These are phyloP conservation scores for Dunaliella salina DNA, from an alignment of 163 green algal genomes.

Conservation along the genomic window DNA sequence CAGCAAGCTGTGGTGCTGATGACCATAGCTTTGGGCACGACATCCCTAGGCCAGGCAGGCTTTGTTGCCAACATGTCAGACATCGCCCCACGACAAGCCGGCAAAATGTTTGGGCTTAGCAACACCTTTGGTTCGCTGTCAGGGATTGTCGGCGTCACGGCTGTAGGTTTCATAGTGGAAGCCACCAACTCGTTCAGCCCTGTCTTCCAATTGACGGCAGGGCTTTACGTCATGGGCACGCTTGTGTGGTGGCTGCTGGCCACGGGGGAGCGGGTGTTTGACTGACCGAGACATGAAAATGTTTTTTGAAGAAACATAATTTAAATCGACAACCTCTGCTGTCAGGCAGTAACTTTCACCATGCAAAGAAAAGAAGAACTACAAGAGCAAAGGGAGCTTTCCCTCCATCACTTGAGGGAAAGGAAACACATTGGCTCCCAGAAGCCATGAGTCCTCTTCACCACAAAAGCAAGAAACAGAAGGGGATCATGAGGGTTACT, in stretches of 20 bases:
- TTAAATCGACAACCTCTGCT: too few relatives aligned
- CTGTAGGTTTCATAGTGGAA: constrained; percentile 76
- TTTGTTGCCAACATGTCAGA: constrained; percentile 93
- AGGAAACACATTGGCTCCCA: too few relatives aligned
- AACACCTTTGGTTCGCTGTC: constrained; percentile 82
- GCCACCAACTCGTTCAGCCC: constrained; percentile 63
- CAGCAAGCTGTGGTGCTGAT: constrained; percentile 49
- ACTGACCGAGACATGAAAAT: constrained; percentile 3
- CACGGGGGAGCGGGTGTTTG: constrained; percentile 51
- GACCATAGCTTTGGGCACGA: constrained; percentile 73
- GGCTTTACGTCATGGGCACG: constrained; percentile 67
- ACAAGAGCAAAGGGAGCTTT: too few relatives aligned
- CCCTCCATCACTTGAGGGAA: too few relatives aligned
- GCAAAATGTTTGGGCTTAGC: constrained; percentile 82
- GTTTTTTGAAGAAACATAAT: too few relatives aligned
- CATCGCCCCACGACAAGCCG: constrained; percentile 70
- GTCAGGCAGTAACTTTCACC: too few relatives aligned
- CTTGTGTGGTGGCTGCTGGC: constrained; percentile 64
- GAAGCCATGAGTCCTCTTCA: too few relatives aligned
- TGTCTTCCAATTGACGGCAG: constrained; percentile 76
- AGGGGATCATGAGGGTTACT: too few relatives aligned
- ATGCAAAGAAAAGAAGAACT: too few relatives aligned
- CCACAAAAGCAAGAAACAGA: too few relatives aligned
- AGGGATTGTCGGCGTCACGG: constrained; percentile 71
- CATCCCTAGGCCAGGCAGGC: constrained; percentile 70